These are phyloP conservation scores for Nakataea oryzae DNA, from an alignment of 2,329 filamentous ascomycete species.

Conservation along the genomic window DNA sequence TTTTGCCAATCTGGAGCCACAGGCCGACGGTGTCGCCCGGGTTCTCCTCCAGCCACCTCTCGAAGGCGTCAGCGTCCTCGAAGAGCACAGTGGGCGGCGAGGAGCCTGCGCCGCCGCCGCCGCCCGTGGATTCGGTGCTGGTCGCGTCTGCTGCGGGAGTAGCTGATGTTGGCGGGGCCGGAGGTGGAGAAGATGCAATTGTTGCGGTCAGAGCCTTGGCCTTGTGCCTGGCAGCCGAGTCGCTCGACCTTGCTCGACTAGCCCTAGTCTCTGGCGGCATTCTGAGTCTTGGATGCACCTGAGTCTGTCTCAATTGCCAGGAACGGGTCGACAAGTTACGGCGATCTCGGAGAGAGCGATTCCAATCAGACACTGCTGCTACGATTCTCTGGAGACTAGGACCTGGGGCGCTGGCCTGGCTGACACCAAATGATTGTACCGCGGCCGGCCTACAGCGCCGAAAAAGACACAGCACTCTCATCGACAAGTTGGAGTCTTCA, in stretches of 20 bases:
- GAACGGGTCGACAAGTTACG: no score
- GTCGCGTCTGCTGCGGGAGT: background rate
- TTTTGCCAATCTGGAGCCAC: constrained; percentile 4
- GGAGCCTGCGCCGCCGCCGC: background rate
- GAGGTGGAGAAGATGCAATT: background rate
- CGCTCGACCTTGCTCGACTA: background rate
- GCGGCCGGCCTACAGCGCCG: no score
- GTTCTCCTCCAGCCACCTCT: constrained; percentile 4
- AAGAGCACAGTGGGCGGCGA: background rate
- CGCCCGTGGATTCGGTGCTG: background rate
- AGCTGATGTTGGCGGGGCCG: background rate
- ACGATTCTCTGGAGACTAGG: no score
- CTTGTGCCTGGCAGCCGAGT: background rate
- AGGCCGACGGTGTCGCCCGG: background rate
- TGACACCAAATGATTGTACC: no score
- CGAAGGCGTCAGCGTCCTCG: background rate
- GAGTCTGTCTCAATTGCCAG: no score
- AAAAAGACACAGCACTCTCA: no score
- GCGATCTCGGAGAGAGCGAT: no score
- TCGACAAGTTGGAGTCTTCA: no score
- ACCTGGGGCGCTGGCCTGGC: no score
- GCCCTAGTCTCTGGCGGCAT: background rate
- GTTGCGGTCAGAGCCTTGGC: constrained; percentile 2
- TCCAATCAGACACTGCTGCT: no score
- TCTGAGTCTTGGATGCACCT: no score